Conservation (phyloP, 2,329 filamentous ascomycete genomes). For the Fusarium bulbicola region DNA sequence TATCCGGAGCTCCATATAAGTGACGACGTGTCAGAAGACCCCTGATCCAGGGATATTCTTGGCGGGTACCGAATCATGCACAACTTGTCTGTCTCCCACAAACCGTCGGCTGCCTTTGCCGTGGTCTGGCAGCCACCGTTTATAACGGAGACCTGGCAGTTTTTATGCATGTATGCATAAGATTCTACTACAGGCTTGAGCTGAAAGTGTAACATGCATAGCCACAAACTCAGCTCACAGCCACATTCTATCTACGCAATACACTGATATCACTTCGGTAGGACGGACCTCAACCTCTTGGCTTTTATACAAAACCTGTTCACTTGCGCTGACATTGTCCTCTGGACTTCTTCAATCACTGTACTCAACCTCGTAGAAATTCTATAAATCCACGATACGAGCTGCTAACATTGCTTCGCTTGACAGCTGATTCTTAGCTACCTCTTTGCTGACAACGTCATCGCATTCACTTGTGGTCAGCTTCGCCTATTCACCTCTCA, state of each 20-base stretch:
- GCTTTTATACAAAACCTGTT: constrained; percentile 4
- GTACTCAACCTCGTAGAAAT: not conserved
- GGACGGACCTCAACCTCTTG: not conserved
- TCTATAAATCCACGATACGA: not conserved
- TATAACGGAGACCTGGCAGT: not conserved
- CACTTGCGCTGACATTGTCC: not conserved
- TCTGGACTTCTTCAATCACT: not conserved
- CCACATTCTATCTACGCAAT: constrained; percentile 5
- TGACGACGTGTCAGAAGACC: constrained; percentile 9
- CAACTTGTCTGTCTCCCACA: not conserved
- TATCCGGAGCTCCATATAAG: constrained; percentile 8
- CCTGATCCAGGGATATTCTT: constrained; percentile 22
- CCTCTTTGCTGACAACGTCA: not conserved
- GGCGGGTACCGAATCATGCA: not conserved
- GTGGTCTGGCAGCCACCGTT: not conserved
- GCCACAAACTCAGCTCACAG: constrained; percentile 12
- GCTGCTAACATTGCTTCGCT: not conserved
- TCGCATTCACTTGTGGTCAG: not conserved
- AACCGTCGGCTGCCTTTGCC: not conserved
- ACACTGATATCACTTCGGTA: constrained; percentile 9
- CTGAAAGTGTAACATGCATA: not conserved
- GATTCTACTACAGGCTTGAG: not conserved
- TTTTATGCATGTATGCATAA: not conserved
- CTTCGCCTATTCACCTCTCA: not conserved
- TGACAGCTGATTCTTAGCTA: not conserved